These are phyloP conservation scores for Ceratonia siliqua DNA, from an alignment of 306 rosid species.

Conservation along the genomic window DNA sequence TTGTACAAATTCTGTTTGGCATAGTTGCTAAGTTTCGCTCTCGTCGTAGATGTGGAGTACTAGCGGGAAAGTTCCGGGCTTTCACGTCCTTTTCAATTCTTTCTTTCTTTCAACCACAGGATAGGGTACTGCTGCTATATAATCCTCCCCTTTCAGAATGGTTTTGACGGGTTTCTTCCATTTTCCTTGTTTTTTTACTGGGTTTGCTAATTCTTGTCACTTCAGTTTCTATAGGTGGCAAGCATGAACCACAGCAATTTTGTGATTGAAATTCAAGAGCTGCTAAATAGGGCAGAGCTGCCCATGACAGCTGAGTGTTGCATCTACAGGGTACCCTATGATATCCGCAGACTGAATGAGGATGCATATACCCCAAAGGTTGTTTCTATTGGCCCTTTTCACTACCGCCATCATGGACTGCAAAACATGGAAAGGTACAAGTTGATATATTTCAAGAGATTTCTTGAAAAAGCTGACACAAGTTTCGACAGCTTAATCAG, in stretches of 20 bases:
- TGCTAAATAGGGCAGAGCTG: not conserved
- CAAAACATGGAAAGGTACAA: constrained; percentile 33
- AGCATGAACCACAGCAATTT: constrained; percentile 7
- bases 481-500: not conserved
- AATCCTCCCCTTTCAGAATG: not conserved
- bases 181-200: not conserved
- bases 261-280: not conserved
- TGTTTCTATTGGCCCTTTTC: constrained; percentile 46
- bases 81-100: too few species aligned
- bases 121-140: too few species aligned
- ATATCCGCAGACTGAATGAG: constrained; percentile 23
- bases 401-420: not conserved
- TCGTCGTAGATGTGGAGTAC: too few species aligned
- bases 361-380: constrained; percentile 42
- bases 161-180: not conserved
- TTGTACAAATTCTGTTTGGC: too few species aligned
- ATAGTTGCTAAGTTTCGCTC: too few species aligned
- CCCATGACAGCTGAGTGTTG: not conserved
- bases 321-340: constrained; percentile 37
- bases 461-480: not conserved
- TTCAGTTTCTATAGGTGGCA: not conserved
- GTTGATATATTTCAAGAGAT: constrained; percentile 15
- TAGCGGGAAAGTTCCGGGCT: too few species aligned
- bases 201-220: not conserved
- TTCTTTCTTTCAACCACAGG: too few species aligned